Percentiles rank a stretch among this genome's conserved stretches.
Conservation (phyloP, 495 filamentous ascomycete species). For the Aspergillus wentii region DNA sequence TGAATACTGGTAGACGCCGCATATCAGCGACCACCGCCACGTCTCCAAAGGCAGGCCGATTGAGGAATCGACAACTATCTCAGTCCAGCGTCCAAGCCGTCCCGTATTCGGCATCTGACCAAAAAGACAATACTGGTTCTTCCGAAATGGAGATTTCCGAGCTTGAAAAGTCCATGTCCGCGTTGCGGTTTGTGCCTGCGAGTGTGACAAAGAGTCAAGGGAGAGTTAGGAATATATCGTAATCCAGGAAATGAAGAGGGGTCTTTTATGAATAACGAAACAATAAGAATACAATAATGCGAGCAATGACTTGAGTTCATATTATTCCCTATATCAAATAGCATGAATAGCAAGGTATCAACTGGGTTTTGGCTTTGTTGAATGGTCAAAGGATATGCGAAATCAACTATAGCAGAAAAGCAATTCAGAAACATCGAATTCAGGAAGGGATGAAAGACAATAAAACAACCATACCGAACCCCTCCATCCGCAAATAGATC, state of each 20-base stretch:
- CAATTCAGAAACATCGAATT: too few species aligned
- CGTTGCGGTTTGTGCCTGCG: constrained; percentile 74
- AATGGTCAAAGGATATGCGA: too few species aligned
- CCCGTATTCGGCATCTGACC: neutral
- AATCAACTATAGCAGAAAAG: too few species aligned
- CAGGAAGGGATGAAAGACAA: too few species aligned
- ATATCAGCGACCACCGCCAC: constrained; percentile 42
- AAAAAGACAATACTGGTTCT: constrained; percentile 12
- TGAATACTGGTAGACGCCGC: constrained; percentile 41
- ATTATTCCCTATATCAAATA: too few species aligned
- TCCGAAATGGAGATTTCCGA: constrained; percentile 67
- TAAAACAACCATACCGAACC: too few species aligned
- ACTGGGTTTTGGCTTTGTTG: too few species aligned
- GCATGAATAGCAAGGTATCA: too few species aligned
- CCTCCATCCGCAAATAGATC: too few species aligned
- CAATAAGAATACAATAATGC: too few species aligned
- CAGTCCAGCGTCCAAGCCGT: constrained; percentile 4
- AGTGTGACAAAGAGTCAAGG: constrained; percentile 48
- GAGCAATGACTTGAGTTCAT: too few species aligned
- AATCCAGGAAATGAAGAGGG: constrained; percentile 1
- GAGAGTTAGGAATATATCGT: constrained; percentile 5
- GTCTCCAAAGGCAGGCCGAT: constrained; percentile 31
- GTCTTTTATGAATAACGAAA: too few species aligned
- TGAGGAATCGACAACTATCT: constrained; percentile 28
- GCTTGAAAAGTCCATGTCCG: constrained; percentile 74